Conservation (phyloP, 106 monocot genomes). For the Triglochin maritima region DNA sequence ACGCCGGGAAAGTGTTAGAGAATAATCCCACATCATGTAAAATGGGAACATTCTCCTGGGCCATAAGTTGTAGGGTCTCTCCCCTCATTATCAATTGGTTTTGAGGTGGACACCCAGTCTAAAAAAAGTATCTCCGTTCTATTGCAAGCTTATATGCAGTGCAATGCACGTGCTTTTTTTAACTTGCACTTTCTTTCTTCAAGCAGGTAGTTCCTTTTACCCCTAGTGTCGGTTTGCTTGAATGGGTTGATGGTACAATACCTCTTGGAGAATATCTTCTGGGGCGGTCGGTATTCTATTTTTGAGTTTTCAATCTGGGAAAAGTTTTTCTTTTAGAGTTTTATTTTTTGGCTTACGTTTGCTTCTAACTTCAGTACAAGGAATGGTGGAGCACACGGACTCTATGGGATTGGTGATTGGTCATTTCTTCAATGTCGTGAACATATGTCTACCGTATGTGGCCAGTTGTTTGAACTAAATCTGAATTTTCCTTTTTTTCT, state of each 20-base stretch:
- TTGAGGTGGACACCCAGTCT: no score
- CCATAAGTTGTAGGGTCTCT: no score
- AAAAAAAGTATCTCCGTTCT: no score
- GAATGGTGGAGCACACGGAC: slow-evolving; percentile 84
- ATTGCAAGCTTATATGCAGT: no score
- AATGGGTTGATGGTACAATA: slow-evolving; percentile 96
- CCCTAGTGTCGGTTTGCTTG: slow-evolving; percentile 95
- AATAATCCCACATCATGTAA: no score
- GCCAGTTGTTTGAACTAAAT: not conserved
- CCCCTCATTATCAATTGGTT: no score
- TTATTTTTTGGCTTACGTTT: not conserved
- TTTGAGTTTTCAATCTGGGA: not conserved
- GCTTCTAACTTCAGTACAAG: slow-evolving; percentile 41
- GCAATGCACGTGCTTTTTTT: no score
- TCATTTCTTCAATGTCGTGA: slow-evolving; percentile 90
- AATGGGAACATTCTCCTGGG: no score
- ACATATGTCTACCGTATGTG: slow-evolving; percentile 66
- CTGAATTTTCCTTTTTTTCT: not conserved
- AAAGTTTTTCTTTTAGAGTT: not conserved
- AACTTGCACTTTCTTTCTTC: not conserved
- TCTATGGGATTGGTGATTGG: slow-evolving; percentile 90
- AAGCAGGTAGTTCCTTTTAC: slow-evolving; percentile 93
- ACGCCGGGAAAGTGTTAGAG: no score
- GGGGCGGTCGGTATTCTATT: slow-evolving; percentile 54
- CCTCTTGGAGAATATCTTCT: slow-evolving; percentile 99